phyloP scores from a whole-genome alignment of 441 rosid genomes.

The Mallotus japonicus region DNA sequence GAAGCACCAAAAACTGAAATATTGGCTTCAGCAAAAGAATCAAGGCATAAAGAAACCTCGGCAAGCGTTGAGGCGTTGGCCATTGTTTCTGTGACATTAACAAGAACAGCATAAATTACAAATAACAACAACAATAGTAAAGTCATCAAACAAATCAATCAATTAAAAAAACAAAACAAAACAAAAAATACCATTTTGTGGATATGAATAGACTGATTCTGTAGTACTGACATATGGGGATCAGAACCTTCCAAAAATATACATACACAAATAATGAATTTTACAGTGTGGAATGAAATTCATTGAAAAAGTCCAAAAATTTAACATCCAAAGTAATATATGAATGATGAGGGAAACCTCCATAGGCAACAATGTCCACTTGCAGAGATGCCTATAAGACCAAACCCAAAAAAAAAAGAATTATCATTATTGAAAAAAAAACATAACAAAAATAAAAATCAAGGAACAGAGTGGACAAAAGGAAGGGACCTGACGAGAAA shows the following conservation, averaged over 20 bases:
- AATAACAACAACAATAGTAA: neutral
- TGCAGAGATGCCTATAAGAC: constrained; percentile 62
- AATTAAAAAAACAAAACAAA: neutral
- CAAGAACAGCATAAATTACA: neutral
- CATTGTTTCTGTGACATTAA: constrained; percentile 51
- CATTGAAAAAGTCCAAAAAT: too few species aligned
- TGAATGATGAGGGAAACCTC: constrained; percentile 37
- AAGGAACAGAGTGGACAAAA: neutral
- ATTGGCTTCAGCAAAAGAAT: constrained; percentile 76
- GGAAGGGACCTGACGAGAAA: constrained; percentile 57
- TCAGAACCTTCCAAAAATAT: constrained; percentile 55
- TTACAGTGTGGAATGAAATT: too few species aligned
- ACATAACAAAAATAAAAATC: neutral
- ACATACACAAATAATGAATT: too few species aligned
- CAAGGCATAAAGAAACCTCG: constrained; percentile 58
- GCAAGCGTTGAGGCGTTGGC: constrained; percentile 51
- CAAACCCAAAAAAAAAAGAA: neutral
- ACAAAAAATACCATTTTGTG: constrained; percentile 65
- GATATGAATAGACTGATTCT: constrained; percentile 71
- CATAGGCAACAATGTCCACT: constrained; percentile 88
- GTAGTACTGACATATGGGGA: constrained; percentile 68
- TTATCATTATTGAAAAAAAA: neutral
- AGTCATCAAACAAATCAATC: neutral
- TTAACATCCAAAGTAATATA: too few species aligned
- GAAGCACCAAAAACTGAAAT: constrained; percentile 70